Evolutionary conservation across 2,329 filamentous ascomycete genomes (phyloP), one percentile per base, ranked within the genome.

Genomic region (Fusarium liriodendri): DNA sequence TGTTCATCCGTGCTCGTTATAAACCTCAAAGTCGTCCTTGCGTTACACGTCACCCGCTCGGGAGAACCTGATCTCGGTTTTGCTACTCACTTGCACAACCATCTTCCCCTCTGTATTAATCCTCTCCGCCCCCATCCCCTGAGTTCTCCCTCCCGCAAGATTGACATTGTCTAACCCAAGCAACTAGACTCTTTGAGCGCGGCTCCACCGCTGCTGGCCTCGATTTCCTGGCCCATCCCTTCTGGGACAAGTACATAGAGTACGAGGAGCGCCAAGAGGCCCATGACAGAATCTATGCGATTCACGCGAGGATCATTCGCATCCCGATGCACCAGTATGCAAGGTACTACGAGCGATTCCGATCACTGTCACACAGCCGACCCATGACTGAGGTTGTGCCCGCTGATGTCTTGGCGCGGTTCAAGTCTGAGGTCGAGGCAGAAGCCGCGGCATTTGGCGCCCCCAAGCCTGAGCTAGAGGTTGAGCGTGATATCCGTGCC

Each of bases 191-290:
- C 10, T 98, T 98, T 80, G 96, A 99, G 82, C 94, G 97, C 75
- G 97, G 93, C 72, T 94, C 95, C 32, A 89, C 89, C 33, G 92
- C 90, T 78, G 95, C 98, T 45, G 97, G 97, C 18, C 89, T 98
- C 20, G 97, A 99, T 83, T 99, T 98, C 80, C 88, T 98, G 33
- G 93, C 95, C 3, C 95, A 98, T 81, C 95, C 95, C 1, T 98
- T 99, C 85, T 99, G 97, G 97, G 97, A 99, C 83, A 98, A 98
- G 84, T 99, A 98, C 80, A 91, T 99, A 73, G 97, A 98, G 81
- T 98, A 97, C 79, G 97, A 98, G 82, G 95, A 98, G 81, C 93
- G 95, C 2, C 88, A 96, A 71, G 95, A 98, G 79, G 91, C 93
- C 0, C 90, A 93, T 16, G 94, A 97, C 73, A 94, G 91, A 78